Percentiles rank a stretch among this genome's conserved stretches.
phyloP scores from a whole-genome alignment of 306 rosid genomes.

The Begonia masoniana region DNA sequence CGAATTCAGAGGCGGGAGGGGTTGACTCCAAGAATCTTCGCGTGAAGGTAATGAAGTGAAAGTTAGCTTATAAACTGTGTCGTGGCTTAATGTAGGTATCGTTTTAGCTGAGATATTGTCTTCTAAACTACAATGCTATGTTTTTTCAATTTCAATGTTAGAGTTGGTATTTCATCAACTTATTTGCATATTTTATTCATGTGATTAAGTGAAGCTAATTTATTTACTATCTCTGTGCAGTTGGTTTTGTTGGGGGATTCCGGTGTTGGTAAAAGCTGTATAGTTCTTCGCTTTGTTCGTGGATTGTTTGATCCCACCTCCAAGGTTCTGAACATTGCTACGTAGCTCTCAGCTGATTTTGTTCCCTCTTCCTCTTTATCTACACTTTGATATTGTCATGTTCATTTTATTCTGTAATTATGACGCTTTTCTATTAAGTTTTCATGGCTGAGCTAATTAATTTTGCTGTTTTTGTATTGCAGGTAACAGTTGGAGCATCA shows the following conservation, averaged over 20 bases:
- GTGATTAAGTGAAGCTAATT: slow-evolving; percentile 2
- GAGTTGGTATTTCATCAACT: neutral
- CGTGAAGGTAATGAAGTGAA: slow-evolving; percentile 49
- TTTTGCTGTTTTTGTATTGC: slow-evolving; percentile 21
- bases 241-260: slow-evolving; percentile 98
- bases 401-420: neutral
- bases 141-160: neutral
- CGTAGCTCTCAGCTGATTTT: neutral
- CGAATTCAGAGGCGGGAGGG: slow-evolving; percentile 45
- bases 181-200: neutral
- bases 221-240: slow-evolving; percentile 28
- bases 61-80: no score
- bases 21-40: slow-evolving; percentile 85
- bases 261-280: slow-evolving; percentile 99
- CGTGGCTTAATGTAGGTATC: no score
- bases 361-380: neutral
- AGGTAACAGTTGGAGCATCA: slow-evolving; percentile 99
- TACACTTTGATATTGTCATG: neutral
- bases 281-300: slow-evolving; percentile 96
- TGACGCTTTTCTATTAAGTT: no score
- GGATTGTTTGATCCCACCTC: slow-evolving; percentile 98
- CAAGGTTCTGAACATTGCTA: slow-evolving; percentile 48
- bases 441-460: no score
- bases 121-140: neutral
- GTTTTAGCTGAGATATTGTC: no score